Percentiles rank a stretch among this genome's conserved stretches.
Evolutionary conservation across 352 stramenopile genomes (phyloP).

Genomic region (Pythium monospermum): DNA sequence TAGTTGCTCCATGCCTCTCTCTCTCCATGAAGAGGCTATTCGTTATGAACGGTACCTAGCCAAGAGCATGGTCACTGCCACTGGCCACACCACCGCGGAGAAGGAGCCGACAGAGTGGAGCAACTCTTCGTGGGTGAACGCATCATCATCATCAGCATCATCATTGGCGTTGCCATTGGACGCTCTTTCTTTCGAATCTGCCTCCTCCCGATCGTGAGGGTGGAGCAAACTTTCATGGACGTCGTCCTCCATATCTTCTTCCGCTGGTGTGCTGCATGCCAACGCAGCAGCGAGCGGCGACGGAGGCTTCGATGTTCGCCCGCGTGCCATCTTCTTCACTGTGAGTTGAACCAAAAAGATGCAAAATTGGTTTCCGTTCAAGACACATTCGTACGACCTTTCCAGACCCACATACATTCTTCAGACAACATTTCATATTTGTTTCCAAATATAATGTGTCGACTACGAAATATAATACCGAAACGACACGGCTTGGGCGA

Average conservation of each 20-base stretch:
- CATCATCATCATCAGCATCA: slow-evolving; percentile 28
- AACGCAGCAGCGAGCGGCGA: slow-evolving; percentile 21
- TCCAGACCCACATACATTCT: background rate
- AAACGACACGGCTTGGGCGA: background rate
- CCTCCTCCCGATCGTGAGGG: background rate
- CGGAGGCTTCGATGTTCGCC: background rate
- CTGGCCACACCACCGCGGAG: slow-evolving; percentile 74
- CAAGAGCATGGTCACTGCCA: slow-evolving; percentile 76
- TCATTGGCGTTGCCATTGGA: slow-evolving; percentile 4
- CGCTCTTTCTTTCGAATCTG: slow-evolving; percentile 1
- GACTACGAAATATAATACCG: background rate
- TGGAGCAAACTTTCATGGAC: slow-evolving; percentile 14
- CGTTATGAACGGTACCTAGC: slow-evolving; percentile 58
- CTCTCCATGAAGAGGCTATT: no score
- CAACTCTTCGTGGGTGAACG: slow-evolving; percentile 75
- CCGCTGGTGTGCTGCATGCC: slow-evolving; percentile 1
- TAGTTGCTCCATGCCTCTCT: no score
- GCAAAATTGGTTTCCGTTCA: slow-evolving; percentile 9
- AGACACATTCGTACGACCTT: slow-evolving; percentile 6
- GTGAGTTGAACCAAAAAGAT: background rate
- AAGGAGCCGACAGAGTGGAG: slow-evolving; percentile 85
- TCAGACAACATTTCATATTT: background rate
- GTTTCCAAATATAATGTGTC: background rate
- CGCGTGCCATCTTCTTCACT: slow-evolving; percentile 5
- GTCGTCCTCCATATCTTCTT: slow-evolving; percentile 4